Evolutionary conservation across 306 rosid species (phyloP), one percentile per base, ranked within the genome.

Genomic region (Castanospermum australe): DNA sequence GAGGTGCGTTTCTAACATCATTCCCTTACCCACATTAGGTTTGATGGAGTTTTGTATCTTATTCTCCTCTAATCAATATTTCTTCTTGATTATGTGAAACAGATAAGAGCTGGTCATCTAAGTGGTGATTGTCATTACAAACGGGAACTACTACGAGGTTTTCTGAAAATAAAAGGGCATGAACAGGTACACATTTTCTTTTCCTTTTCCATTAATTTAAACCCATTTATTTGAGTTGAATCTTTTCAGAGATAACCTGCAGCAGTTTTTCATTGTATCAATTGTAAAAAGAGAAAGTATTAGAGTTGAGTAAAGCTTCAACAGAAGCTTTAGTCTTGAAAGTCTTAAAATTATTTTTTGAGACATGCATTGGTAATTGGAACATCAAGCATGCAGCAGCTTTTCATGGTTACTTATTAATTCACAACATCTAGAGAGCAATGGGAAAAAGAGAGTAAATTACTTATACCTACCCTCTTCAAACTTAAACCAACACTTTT

Each of bases 51-150:
- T 75, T 41, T 68, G 1, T 38, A 12, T 57, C 50, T 8, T 61
- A 17, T 20, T 59, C 15, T 64, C 9, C 35, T 28, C 7, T 47
- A 13, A 60, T 76, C 15, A 66, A 39, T 30, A 25, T 65, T 59
- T 71, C 17, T 56, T 41, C 32, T 12, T 68, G 67, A 13, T 72
- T n/a, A 11, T 76, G 51, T 73, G 67, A 42, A 71, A 83, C 92
- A 94, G 99, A 90, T 94, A 79, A 88, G 99, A 73, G 93, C 99
- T 54, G 89, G 87, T 70, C 97, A 94, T 90, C 82, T 94, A 35
- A 94, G 97, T 62, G 99, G 99, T 75, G 97, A 94, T 82, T 92
- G 99, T 75, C 99, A 92, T 89, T 94, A 76, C 72, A 92, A 94
- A 75, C 87, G 92, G 76, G 99, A 92, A 83, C 80, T 94, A 25